phyloP scores from a whole-genome alignment of 208 protist genomes.

The Crithidia sp. region DNA sequence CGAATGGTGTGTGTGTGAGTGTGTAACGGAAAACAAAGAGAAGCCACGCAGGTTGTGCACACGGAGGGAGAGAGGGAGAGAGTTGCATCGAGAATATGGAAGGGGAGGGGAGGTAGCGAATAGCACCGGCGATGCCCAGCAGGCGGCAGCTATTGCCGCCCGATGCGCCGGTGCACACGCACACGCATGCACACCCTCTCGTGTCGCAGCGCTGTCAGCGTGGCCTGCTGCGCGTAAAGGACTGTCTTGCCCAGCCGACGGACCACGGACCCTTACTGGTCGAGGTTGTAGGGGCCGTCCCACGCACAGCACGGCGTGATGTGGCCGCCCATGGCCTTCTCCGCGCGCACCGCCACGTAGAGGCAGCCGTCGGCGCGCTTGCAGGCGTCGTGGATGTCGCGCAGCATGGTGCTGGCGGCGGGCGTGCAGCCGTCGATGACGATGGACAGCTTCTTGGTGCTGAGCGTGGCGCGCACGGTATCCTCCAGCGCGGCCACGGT shows the following conservation, averaged over 20 bases:
- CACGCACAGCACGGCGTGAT: not conserved
- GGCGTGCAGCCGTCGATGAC: slow-evolving; percentile 31
- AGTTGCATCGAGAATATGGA: not conserved
- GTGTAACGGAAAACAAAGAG: no score
- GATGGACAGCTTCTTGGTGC: slow-evolving; percentile 23
- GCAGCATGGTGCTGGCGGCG: slow-evolving; percentile 12
- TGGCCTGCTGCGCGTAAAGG: no score
- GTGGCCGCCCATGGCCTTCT: slow-evolving; percentile 6
- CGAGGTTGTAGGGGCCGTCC: no score
- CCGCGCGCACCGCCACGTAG: slow-evolving; percentile 12
- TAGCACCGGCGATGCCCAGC: no score
- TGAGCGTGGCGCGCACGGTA: slow-evolving; percentile 2
- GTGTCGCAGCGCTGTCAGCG: no score
- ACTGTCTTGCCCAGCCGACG: no score
- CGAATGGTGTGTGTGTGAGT: not conserved
- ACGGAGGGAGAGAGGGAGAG: not conserved
- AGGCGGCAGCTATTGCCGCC: no score
- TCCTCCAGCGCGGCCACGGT: slow-evolving; percentile 23
- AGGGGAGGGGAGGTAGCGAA: not conserved
- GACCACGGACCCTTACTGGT: no score
- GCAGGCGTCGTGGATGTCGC: slow-evolving; percentile 18
- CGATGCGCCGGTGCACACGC: no score
- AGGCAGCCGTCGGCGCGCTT: slow-evolving; percentile 27
- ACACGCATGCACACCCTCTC: no score
- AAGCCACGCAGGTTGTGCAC: no score